Evolutionary conservation across 495 filamentous ascomycete species (phyloP).

Genomic region (Friedmanniomyces simplex): DNA sequence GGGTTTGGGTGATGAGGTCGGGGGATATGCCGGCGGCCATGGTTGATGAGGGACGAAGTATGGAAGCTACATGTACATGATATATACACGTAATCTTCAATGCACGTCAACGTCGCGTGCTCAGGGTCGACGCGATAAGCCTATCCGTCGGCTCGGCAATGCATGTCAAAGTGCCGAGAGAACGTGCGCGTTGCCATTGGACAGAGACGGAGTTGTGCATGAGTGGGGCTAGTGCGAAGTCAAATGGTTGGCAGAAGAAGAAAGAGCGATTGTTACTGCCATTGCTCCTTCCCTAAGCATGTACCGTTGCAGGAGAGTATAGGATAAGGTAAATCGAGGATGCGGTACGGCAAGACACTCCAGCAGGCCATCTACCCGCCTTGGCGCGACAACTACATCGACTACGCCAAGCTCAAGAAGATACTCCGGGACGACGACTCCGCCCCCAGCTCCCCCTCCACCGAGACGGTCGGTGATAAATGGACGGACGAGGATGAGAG

Average conservation of each 20-base stretch:
- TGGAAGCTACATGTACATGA: too few relatives aligned
- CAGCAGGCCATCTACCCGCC: constrained; percentile 68
- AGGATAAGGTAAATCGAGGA: constrained; percentile 27
- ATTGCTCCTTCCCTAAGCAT: background rate
- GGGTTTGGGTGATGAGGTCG: constrained; percentile 1
- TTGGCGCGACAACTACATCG: constrained; percentile 89
- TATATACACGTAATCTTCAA: too few relatives aligned
- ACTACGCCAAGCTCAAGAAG: constrained; percentile 84
- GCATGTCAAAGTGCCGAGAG: too few relatives aligned
- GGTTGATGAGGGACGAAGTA: background rate
- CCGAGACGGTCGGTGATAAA: constrained; percentile 32
- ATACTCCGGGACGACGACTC: constrained; percentile 65
- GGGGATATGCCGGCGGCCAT: constrained; percentile 1
- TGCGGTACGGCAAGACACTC: constrained; percentile 90
- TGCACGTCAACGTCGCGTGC: background rate
- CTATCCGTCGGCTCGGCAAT: too few relatives aligned
- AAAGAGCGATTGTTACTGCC: background rate
- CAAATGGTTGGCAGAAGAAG: background rate
- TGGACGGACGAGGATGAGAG: constrained; percentile 98
- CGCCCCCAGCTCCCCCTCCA: constrained; percentile 42
- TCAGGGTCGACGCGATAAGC: too few relatives aligned
- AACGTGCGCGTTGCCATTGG: too few relatives aligned
- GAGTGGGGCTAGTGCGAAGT: too few relatives aligned
- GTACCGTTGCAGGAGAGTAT: too few relatives aligned
- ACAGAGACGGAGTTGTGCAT: too few relatives aligned